Base-by-base conservation (phyloP, 2,329 filamentous ascomycete species). In the Chrysoporthe cubensis region DNA sequence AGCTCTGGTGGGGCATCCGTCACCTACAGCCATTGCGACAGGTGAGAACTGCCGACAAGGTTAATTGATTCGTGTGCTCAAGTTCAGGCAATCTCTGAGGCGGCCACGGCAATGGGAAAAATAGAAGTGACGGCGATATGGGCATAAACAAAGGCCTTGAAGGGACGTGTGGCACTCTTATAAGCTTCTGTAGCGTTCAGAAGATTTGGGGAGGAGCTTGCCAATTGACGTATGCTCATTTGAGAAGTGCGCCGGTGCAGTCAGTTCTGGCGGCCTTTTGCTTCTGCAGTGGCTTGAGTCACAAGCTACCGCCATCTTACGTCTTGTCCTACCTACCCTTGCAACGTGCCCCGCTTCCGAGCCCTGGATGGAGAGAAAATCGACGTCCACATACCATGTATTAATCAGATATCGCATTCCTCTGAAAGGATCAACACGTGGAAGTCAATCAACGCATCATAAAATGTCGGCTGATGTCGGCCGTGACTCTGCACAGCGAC, bases 11-110 rank as follows among this genome's bases (percentile, higher is more conserved):
- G 43, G 50, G 65, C 44, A 26, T 9, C 21, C 40, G 56, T 26
- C n/a, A 76, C 77, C 71, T 75, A 79, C 77, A 75, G 77, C 75
- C 77, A 79, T 79, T 70, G 62, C 74, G 37, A 52, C 37, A 58
- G 21, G 43, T 40, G 43, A 61, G 37, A 46, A 56, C 42, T n/a
- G 40, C 60, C 4, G 14, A 44, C 11, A 9, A 34, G 21, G 5
- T 61, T 4, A 21, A 61, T 16, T n/a, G 14, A 43, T 4, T 43
- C n/a, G 7, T 18, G 16, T 21, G 16, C 18, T 16, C 21, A 46
- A n/a, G 13, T 34, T 26, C n/a, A 59, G 16, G 42, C 46, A 43
- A 50, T 60, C 62, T 66, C 21, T 69, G 34, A 58, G 1, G 50
- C 4, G 40, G 14, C n/a, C 44, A 43, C 37, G 21, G 26, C 40